Evolutionary conservation across 306 rosid species (phyloP), one percentile per base, ranked within the genome.

Genomic region (Lathyrus sativus): DNA sequence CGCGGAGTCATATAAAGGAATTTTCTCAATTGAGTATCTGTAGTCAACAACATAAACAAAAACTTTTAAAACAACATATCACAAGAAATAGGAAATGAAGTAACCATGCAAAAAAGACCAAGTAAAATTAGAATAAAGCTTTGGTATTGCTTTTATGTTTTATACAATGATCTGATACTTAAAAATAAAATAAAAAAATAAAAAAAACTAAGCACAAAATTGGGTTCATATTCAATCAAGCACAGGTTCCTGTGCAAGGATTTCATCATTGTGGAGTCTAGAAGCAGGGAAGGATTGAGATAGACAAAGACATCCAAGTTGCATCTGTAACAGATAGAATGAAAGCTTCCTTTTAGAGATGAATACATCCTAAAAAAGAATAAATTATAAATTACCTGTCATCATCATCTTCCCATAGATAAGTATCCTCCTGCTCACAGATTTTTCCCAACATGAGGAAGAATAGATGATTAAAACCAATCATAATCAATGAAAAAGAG

Each of bases 381-480:
- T 59, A 64, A 39, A 81, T 18, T 43, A 62, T 22, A 66, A 15
- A 63, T 62, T 87, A 87, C 98, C 98, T 89, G 41, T 90, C 96
- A 78, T 93, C 97, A 49, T 93, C 97, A 71, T 93, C 98, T 84
- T 93, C 97, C 98, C 98, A 90, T 48, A 93, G 73, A 68, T 93
- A 90, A 57, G 98, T 90, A 76, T 93, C 98, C 81, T 93, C 96
- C 96, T 92, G 92, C 76, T 18, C 37, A 74, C 37, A 74, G 67
- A 77, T 53, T 65, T 76, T 48, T 38, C 65, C 66, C 44, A 51
- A 60, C 60, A 81, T 4, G 54, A 35, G 10, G 9, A 68, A 85
- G 77, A 75, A 54, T 43, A 62, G 70, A 63, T 48, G 17, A 49
- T 63, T 45, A 67, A 50, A 58, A 49, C 62, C 66, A 66, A 74